Base-by-base conservation (phyloP, 148 eudicot genomes). In the Silene uniflora region DNA sequence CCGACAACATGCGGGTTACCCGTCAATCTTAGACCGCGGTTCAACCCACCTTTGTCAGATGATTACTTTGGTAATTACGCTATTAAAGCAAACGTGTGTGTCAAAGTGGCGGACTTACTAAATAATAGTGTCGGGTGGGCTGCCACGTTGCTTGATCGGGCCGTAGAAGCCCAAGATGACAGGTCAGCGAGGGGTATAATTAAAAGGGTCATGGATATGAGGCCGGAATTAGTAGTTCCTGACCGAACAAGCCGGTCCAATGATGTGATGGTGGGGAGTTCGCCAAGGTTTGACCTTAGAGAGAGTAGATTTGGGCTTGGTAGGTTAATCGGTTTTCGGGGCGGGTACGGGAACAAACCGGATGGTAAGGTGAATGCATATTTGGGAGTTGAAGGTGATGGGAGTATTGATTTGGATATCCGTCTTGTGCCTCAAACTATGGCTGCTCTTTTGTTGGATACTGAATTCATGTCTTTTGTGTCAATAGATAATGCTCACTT, bases 231-330 rank as follows among this genome's bases (percentile, higher is more conserved):
- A 4, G 5, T 7, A 12, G 25, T 85, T 77, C 84, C 85, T 83
- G 7, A 60, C 1, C 29, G 12, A 9, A 79, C 7, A 71, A 83
- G 10, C 75, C 85, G 74, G 83, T 90, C 92, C 7, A 71, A 0
- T 73, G 83, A 82, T 12, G 88, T 78, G 81, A 79, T 63, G 0
- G 82, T 92, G 85, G 94, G 88, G 0, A 89, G 97, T 59, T 92
- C 94, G 0, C 88, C 94, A 0, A 77, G 88, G 77, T 86, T 92
- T 27, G 91, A 90, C 1, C 83, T 86, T 82, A 84, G 84, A 58
- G 89, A 88, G 8, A 79, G 76, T 16, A 88, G 84, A 69, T 90
- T 92, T 35, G 97, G 97, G 70, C 85, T 90, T 86, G 94, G 97
- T 0, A 47, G 35, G 16, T 84, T 92, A 0, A 19, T 85, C 73